Evolutionary conservation across 2,329 filamentous ascomycete species (phyloP).

Genomic region (Alternaria incomplexa): DNA sequence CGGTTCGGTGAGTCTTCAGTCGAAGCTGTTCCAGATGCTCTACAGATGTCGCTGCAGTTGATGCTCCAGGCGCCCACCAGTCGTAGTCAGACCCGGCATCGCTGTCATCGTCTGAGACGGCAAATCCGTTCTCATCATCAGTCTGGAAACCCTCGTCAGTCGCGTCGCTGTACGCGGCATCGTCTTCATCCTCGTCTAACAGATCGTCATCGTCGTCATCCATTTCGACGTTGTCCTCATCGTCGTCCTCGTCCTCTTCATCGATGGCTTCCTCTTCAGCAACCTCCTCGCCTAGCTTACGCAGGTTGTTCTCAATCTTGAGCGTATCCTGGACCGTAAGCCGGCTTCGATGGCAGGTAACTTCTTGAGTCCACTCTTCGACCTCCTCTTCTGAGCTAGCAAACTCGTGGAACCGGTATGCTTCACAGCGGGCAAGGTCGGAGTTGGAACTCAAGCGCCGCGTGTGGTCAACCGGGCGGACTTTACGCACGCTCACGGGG

Average conservation of each 20-base stretch:
- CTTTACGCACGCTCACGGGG: conserved; percentile 52
- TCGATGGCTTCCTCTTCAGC: conserved; percentile 80
- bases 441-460: conserved; percentile 46
- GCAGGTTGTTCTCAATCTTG: conserved; percentile 86
- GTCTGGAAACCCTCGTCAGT: conserved; percentile 78
- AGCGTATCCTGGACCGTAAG: conserved; percentile 91
- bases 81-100: conserved; percentile 68
- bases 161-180: conserved; percentile 37
- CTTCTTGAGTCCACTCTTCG: conserved; percentile 88
- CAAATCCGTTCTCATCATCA: conserved; percentile 76
- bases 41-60: conserved; percentile 61
- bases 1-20: conserved; percentile 52
- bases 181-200: conserved; percentile 58
- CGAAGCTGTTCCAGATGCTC: conserved; percentile 56
- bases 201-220: conserved; percentile 49
- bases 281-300: conserved; percentile 83
- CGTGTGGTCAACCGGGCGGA: conserved; percentile 35
- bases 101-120: conserved; percentile 71
- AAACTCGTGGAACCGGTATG: conserved; percentile 84
- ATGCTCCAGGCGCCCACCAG: conserved; percentile 65
- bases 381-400: conserved; percentile 83
- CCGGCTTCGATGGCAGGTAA: conserved; percentile 67
- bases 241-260: conserved; percentile 55
- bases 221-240: conserved; percentile 52
- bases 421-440: conserved; percentile 59